Percentiles rank a stretch among this genome's conserved stretches.
These are phyloP conservation scores for Komagataella ulmi DNA, from an alignment of 805 yeast species.

Conservation along the genomic window DNA sequence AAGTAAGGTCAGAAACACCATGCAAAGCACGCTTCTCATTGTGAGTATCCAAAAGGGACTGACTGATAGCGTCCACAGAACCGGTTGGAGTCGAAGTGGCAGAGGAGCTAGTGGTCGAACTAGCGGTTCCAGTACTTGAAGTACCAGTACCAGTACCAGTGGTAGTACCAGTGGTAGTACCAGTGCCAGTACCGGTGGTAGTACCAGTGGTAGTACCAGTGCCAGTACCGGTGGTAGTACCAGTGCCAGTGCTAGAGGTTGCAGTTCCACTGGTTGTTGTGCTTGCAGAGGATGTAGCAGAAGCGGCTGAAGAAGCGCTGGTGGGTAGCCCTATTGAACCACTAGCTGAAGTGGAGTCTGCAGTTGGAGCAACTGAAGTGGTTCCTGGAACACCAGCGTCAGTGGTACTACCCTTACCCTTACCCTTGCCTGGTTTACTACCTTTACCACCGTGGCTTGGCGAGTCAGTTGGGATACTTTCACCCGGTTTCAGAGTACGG, in stretches of 20 bases:
- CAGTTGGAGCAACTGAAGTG: neutral
- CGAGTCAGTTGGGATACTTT: neutral
- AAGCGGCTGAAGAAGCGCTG: constrained; percentile 7
- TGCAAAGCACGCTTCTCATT: constrained; percentile 44
- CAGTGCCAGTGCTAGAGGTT: constrained; percentile 7
- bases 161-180: constrained; percentile 11
- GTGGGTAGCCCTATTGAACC: neutral
- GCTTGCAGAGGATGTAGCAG: constrained; percentile 11
- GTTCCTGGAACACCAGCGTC: neutral
- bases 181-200: constrained; percentile 8
- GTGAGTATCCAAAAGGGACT: constrained; percentile 47
- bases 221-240: constrained; percentile 10
- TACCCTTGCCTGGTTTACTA: neutral
- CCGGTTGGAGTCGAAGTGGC: constrained; percentile 8
- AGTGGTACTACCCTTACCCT: neutral
- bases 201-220: constrained; percentile 11
- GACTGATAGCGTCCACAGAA: constrained; percentile 12
- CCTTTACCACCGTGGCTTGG: neutral
- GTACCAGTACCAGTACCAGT: constrained; percentile 11
- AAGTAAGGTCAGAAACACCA: constrained; percentile 32
- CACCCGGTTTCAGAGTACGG: neutral
- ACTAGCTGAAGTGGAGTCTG: neutral
- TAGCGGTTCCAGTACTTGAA: constrained; percentile 12
- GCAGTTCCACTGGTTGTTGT: constrained; percentile 7
- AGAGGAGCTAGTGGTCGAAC: constrained; percentile 8